Percentiles rank a stretch among this genome's conserved stretches.
Conservation (phyloP, 140 eudicot species). For the Cichorium intybus region DNA sequence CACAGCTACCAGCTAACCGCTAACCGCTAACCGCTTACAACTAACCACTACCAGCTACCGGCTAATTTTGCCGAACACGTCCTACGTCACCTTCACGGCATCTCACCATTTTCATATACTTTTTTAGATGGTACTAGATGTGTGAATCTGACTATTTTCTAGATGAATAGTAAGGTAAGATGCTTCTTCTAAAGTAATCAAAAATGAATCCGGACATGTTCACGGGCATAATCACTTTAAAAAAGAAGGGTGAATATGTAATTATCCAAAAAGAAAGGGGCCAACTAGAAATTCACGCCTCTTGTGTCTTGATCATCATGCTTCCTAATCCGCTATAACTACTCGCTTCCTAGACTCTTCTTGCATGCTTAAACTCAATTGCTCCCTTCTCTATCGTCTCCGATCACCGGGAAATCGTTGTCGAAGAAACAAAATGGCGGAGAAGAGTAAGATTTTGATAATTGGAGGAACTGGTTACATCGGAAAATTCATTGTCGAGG, state of each 20-base stretch:
- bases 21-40: too few relatives aligned
- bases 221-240: conserved; percentile 2
- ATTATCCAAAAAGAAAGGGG: background rate
- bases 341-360: background rate
- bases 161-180: background rate
- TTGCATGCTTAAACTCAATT: conserved; percentile 9
- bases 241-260: background rate
- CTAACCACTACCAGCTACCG: too few relatives aligned
- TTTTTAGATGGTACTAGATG: background rate
- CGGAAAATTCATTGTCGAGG: conserved; percentile 62
- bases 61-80: too few relatives aligned
- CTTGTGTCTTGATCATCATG: background rate
- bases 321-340: background rate
- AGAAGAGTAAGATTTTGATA: conserved; percentile 50
- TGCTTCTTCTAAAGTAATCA: background rate
- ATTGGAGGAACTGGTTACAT: conserved; percentile 78
- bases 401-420: background rate
- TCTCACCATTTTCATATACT: too few relatives aligned
- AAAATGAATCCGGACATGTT: conserved; percentile 14
- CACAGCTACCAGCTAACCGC: too few relatives aligned
- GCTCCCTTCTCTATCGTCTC: background rate
- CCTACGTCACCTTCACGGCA: too few relatives aligned
- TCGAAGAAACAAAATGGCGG: conserved; percentile 30
- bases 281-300: background rate
- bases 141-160: background rate